Evolutionary conservation across 257 asterid species (phyloP).

Genomic region (Gentiana dahurica): DNA sequence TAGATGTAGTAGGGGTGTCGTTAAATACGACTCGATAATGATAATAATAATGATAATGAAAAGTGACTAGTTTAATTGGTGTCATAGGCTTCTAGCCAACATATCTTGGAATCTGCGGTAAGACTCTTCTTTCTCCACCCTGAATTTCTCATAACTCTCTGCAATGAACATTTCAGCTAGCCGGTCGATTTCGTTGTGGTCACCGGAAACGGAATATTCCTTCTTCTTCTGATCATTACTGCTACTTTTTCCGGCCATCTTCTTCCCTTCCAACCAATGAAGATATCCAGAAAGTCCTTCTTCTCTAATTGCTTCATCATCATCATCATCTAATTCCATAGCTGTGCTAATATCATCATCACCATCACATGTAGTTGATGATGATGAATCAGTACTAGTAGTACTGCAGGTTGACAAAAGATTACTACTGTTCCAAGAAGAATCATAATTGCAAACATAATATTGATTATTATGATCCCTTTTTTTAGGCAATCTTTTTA

Average conservation of each 20-base stretch:
- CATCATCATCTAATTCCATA: constrained; percentile 4
- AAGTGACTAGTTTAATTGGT: no score
- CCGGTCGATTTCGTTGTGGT: constrained; percentile 39
- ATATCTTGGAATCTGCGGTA: constrained; percentile 60
- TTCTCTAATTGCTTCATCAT: background rate
- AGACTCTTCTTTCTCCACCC: constrained; percentile 63
- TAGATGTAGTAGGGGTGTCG: no score
- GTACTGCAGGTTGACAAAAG: no score
- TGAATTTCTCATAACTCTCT: constrained; percentile 59
- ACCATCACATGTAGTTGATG: no score
- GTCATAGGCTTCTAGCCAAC: constrained; percentile 70
- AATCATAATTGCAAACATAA: constrained; percentile 13
- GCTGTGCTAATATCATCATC: constrained; percentile 1
- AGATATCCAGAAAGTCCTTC: constrained; percentile 39
- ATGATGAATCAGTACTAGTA: constrained; percentile 11
- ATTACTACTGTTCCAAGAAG: constrained; percentile 30
- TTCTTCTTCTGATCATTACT: background rate
- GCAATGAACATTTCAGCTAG: constrained; percentile 74
- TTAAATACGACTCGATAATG: no score
- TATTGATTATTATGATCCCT: no score
- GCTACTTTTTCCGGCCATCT: no score
- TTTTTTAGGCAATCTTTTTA: no score
- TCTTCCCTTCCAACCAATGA: constrained; percentile 60
- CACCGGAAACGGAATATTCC: background rate
- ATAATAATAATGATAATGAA: no score